Evolutionary conservation across 2,329 filamentous ascomycete species (phyloP), one percentile per base, ranked within the genome.

Genomic region (Lasiodiplodia sp.): DNA sequence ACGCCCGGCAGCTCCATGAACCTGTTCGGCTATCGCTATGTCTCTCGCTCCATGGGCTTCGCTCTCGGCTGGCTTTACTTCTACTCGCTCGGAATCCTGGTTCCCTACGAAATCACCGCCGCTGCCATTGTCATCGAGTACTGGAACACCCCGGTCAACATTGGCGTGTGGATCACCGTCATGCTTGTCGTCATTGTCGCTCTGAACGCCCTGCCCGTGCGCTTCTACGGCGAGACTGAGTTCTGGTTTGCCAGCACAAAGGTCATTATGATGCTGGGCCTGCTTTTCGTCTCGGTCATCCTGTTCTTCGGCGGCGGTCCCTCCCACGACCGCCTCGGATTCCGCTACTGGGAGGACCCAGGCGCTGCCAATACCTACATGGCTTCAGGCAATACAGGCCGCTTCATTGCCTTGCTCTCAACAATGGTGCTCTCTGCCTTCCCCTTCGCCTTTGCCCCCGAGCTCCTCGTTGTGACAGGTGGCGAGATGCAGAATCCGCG

Each of bases 401-500:
- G 85, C 1, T 87, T 88, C 70, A 74, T 87, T 14, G 84, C 83
- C 0, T 75, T 88, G 40, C 79, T 86, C n/a, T 82, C 83, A 34
- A 85, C 83, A 7, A 77, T 85, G 21, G 82, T 87, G 7, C 78
- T 84, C 14, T 83, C 82, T 23, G 84, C 84, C 0, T 87, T 88
- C 71, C 82, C 86, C 60, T 79, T 84, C 67, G 81, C 82, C 53
- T 68, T 68, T 38, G 67, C 67, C 12, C 67, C 67, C 7, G 67
- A 88, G 71, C 75, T 88, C 40, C 80, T 88, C 58, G 82, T 87
- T 47, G 85, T 86, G 34, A 84, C 84, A 4, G 86, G 83, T 23
- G 87, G 87, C 12, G 88, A 89, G 72, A 88, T 88, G 82, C 79
- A 86, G 70, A 84, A 79, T 12, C 88, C 86, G 1, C 82, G 87